phyloP scores from a whole-genome alignment of 169 alveolate genomes.

The Plasmodium cynomolgi region DNA sequence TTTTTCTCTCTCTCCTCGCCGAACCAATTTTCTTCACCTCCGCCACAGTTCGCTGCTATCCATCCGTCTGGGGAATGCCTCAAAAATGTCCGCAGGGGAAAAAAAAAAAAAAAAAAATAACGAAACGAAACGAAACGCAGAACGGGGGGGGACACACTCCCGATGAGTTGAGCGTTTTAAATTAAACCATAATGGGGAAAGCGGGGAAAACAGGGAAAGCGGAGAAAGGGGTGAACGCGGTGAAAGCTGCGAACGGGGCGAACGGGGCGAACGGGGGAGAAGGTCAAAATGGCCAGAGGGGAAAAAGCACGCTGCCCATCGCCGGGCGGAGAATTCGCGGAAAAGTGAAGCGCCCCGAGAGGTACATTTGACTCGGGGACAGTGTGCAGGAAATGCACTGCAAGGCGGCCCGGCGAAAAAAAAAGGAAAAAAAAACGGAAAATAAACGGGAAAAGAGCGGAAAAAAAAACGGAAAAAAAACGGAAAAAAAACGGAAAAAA shows the following conservation, averaged over 20 bases:
- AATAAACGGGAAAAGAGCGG: too few relatives aligned
- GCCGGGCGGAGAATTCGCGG: neutral
- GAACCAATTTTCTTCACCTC: neutral
- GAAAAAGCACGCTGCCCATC: neutral
- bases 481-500: neutral
- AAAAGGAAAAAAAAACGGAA: neutral
- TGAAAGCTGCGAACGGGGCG: too few relatives aligned
- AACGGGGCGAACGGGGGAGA: neutral
- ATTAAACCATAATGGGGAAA: neutral
- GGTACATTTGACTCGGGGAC: neutral
- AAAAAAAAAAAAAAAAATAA: neutral
- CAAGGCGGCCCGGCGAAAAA: neutral
- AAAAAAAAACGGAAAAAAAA: too few relatives aligned
- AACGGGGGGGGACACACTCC: neutral
- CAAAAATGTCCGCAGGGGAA: neutral
- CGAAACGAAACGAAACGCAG: neutral
- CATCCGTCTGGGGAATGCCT: neutral
- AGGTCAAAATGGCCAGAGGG: neutral
- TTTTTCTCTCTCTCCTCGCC: neutral
- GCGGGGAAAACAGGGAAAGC: neutral
- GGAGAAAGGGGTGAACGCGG: neutral
- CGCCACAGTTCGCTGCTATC: neutral
- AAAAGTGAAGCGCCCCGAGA: neutral
- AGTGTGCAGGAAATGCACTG: neutral
- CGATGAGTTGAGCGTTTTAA: neutral